Base-by-base conservation (phyloP, 441 rosid genomes). In the Arabidopsis hybrid region DNA sequence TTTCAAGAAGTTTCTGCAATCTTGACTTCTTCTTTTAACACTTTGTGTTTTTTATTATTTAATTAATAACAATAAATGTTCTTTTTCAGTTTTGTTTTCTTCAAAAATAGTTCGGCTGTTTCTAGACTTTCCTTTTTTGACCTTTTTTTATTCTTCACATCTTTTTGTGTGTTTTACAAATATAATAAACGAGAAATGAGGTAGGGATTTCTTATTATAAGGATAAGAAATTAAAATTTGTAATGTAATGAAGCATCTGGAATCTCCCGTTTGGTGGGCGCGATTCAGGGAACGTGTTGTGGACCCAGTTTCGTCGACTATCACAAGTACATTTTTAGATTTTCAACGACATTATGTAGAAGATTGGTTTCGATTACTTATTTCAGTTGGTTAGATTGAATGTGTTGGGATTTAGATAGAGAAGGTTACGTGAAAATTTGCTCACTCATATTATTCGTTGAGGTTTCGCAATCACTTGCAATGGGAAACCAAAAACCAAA, bases 1-100 rank as follows among this genome's bases (percentile, higher is more conserved):
- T 77, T 63, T 77, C 76, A n/a, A 71, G 73, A 77, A 71, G 76
- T 65, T 77, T 77, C 80, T 17, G 42, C 38, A 42, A 66, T 77
- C 60, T 60, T 72, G 69, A 65, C 73, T 66, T 66, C 68, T 71
- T 55, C 62, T 45, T 62, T 62, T 53, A 42, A 65, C 72, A 63
- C 5, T 57, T 58, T 71, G 18, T 64, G 40, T n/a, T 8, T 1
- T 14, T 17, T 21, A 21, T 45, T 36, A 16, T 12, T 14, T 26
- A 18, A 5, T 43, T 43, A 42, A 42, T 43, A 43, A 55, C 34
- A 43, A 56, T 29, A 60, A 75, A 75, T 29, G 56, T 14, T 61
- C 49, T 69, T 40, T 61, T 43, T 9, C 59, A 6, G 6, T 18
- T 49, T 45, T 55, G 40, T 36, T 2, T 35, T 35, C 50, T 4